Conservation (phyloP, 768 basidiomycete genomes). For the Termitomyces sp. region DNA sequence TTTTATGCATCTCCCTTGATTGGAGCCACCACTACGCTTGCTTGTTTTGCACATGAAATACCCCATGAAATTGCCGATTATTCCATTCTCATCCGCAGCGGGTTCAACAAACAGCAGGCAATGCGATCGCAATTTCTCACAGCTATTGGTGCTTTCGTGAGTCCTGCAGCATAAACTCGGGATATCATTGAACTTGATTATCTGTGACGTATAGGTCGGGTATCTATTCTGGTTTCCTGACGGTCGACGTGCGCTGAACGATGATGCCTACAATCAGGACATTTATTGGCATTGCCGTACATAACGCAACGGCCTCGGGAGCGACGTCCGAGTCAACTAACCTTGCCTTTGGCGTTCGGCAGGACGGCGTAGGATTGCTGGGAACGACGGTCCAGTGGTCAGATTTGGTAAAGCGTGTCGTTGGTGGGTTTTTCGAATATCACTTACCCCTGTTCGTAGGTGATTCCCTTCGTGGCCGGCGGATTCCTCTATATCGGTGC, state of each 20-base stretch:
- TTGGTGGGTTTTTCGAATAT: background rate
- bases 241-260: background rate
- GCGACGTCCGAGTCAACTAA: conserved; percentile 37
- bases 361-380: conserved; percentile 69
- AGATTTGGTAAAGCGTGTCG: conserved; percentile 61
- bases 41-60: conserved; percentile 93
- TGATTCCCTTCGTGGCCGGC: conserved; percentile 85
- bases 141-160: conserved; percentile 86
- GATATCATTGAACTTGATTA: conserved; percentile 12
- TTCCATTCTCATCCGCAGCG: conserved; percentile 85
- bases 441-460: conserved; percentile 34
- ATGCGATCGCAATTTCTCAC: conserved; percentile 94
- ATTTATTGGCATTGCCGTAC: conserved; percentile 84
- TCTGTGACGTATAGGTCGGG: conserved; percentile 32
- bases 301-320: conserved; percentile 59
- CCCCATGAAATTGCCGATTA: conserved; percentile 98
- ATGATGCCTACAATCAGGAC: conserved; percentile 40
- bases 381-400: conserved; percentile 77
- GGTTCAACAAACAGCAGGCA: conserved; percentile 86
- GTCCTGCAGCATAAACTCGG: conserved; percentile 27
- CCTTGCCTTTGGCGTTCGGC: conserved; percentile 73
- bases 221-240: conserved; percentile 12
- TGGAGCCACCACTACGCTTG: conserved; percentile 91
- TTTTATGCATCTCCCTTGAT: conserved; percentile 94
- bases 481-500: conserved; percentile 93